Percentiles rank a stretch among this genome's conserved stretches.
phyloP scores from a whole-genome alignment of 108 stramenopile species.

The Tribonema minus region DNA sequence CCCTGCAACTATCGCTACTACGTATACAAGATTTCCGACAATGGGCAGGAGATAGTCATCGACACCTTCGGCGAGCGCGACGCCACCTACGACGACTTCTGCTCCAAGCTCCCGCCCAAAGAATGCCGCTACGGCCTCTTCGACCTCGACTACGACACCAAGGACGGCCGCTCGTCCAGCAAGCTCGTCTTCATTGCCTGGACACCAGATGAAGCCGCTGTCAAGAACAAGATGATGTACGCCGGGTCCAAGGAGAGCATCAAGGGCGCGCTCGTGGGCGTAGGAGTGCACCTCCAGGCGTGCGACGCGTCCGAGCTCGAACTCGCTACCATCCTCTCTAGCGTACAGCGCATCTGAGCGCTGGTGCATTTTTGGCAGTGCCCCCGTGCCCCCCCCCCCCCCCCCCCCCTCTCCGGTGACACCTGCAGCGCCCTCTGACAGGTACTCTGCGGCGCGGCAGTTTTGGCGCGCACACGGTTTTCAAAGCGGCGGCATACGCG shows the following conservation, averaged over 20 bases:
- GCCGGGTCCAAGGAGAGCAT: constrained; percentile 81
- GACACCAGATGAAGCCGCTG: constrained; percentile 79
- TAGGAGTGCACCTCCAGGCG: constrained; percentile 41
- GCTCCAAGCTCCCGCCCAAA: constrained; percentile 37
- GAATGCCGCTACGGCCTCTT: constrained; percentile 87
- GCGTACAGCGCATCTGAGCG: too few relatives aligned
- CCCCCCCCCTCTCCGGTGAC: too few relatives aligned
- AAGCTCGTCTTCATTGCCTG: constrained; percentile 90
- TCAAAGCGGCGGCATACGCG: too few relatives aligned
- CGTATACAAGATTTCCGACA: constrained; percentile 38
- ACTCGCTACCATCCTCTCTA: constrained; percentile 32
- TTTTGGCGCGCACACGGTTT: too few relatives aligned
- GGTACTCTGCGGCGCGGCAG: too few relatives aligned
- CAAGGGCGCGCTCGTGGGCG: constrained; percentile 32
- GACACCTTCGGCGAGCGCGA: constrained; percentile 28
- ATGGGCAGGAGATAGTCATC: constrained; percentile 23
- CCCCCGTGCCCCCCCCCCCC: too few relatives aligned
- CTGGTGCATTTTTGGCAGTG: too few relatives aligned
- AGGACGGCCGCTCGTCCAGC: constrained; percentile 84
- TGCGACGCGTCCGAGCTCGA: constrained; percentile 45
- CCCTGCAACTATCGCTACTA: constrained; percentile 40
- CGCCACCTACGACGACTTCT: constrained; percentile 37
- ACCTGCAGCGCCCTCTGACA: too few relatives aligned
- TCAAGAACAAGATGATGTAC: constrained; percentile 89
- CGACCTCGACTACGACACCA: constrained; percentile 77